Evolutionary conservation across 306 rosid genomes (phyloP).

Genomic region (Styphnolobium japonicum): DNA sequence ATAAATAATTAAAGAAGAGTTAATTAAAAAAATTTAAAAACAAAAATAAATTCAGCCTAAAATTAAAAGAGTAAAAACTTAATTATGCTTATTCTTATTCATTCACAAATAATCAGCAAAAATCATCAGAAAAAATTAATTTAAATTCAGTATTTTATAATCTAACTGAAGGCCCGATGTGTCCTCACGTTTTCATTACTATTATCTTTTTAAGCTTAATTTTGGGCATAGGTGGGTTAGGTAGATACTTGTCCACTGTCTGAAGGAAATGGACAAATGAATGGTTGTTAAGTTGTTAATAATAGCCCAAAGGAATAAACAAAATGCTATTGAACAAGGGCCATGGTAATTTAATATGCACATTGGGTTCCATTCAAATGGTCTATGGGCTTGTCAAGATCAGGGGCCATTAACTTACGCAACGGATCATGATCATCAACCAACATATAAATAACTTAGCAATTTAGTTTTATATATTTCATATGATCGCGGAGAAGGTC

Average conservation of each 20-base stretch:
- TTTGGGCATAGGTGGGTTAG: background rate
- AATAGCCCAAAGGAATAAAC: background rate
- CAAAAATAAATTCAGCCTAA: background rate
- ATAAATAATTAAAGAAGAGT: background rate
- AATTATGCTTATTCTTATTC: background rate
- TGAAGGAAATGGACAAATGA: background rate
- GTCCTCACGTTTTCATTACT: background rate
- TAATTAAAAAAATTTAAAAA: background rate
- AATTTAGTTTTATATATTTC: background rate
- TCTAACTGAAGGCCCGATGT: background rate
- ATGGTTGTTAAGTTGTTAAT: background rate
- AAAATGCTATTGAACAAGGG: background rate
- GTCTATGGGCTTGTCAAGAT: background rate
- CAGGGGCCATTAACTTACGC: background rate
- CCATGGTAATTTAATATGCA: background rate
- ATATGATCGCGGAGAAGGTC: too few species aligned
- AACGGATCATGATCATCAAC: background rate
- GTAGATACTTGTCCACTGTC: background rate
- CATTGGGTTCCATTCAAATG: background rate
- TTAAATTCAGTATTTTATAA: background rate
- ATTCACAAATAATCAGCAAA: background rate
- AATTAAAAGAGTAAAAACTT: too few species aligned
- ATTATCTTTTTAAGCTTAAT: background rate
- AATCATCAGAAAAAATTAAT: background rate
- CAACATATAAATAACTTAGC: background rate